Evolutionary conservation across 169 alveolate genomes (phyloP), one percentile per base, ranked within the genome.

Genomic region (Haemoproteus tartakovskyi): DNA sequence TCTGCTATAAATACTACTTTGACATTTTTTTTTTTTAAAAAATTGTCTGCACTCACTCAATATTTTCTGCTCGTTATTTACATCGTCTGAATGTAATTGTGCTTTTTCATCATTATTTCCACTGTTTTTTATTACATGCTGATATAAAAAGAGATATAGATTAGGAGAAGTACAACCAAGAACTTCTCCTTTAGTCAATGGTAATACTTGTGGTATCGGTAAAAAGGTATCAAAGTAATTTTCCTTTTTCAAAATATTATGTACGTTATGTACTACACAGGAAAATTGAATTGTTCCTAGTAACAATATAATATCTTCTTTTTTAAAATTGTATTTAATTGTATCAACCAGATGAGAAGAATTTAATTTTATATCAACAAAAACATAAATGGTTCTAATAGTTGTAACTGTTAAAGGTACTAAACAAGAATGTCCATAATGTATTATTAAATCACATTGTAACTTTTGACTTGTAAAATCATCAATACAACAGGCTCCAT

Each of bases 401-500:
- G 85, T 79, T 26, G 92, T 86, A 0, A 62, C 90, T 4, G 87
- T 91, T n/a, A 96, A 91, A 0, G 99, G 99, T 5, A 97, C 92
- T 51, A 98, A 90, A 79, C 99, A 98, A 46, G 98, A 93, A 87
- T 97, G 99, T 14, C 99, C 99, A 89, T 97, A 98, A 85, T 98
- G 99, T 27, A 98, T 94, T 54, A 98, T 87, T 54, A 96, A 95
- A 70, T 97, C 99, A 74, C 95, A 91, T 5, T 95, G 95, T 48
- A 95, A 67, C 38, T 89, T 87, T 21, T 89, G 87, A 6, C 98
- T 97, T 26, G 97, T 95, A 51, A 95, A 83, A 90, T 98, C 99
- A 89, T 97, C 99, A 36, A 98, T 92, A 86, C 99, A 98, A 84
- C 99, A 98, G 16, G 99, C 99, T 12, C 99, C 99, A 90, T 96